phyloP scores from a whole-genome alignment of 2,329 filamentous ascomycete genomes.

The Cercospora sojina region DNA sequence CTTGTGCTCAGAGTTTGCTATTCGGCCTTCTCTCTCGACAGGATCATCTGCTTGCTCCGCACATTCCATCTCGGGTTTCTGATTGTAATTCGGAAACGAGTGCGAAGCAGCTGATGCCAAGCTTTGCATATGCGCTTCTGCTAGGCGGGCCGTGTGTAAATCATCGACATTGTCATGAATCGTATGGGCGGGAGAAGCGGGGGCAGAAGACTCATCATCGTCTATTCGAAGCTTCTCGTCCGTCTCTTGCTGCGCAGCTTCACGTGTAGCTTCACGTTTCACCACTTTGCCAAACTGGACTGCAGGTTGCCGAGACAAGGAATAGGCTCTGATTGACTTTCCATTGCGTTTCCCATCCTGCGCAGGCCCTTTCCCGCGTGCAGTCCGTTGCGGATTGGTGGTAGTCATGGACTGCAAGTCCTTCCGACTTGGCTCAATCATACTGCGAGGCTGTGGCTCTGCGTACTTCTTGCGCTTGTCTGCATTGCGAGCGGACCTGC shows the following conservation, averaged over 20 bases:
- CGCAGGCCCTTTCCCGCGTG: neutral
- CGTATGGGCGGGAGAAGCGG: neutral
- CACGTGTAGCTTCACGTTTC: neutral
- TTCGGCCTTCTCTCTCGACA: neutral
- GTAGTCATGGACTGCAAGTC: neutral
- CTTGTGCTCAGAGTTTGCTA: neutral
- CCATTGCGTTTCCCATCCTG: neutral
- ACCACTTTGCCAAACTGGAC: neutral
- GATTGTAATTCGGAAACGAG: neutral
- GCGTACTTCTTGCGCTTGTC: neutral
- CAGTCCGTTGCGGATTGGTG: neutral
- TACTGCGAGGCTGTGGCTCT: neutral
- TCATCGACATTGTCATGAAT: neutral
- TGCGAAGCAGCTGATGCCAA: neutral
- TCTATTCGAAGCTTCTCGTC: neutral
- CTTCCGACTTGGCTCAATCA: neutral
- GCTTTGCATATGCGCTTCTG: neutral
- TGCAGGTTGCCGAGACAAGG: neutral
- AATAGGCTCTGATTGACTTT: neutral
- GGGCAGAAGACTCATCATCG: neutral
- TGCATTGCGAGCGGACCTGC: neutral
- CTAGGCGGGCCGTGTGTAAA: neutral
- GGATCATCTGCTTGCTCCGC: neutral
- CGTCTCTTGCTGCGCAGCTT: neutral
- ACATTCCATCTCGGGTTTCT: neutral